These are phyloP conservation scores for Pythium apleroticum DNA, from an alignment of 352 stramenopile genomes.

Conservation along the genomic window DNA sequence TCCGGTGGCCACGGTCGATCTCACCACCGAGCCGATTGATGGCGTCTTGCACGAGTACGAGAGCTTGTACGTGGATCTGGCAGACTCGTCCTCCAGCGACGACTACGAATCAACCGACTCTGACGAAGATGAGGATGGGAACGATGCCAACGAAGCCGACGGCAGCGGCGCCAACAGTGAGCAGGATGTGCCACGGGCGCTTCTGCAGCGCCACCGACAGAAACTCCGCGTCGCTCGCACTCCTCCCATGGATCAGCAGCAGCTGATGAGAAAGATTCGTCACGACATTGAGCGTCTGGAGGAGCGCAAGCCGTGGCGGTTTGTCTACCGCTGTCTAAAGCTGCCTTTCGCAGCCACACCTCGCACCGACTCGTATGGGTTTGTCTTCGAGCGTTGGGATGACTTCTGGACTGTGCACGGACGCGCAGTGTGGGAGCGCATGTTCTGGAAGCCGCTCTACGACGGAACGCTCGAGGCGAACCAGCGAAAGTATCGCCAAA, in stretches of 20 bases:
- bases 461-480: conserved; percentile 27
- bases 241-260: neutral
- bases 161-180: neutral
- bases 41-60: conserved; percentile 18
- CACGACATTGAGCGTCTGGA: conserved; percentile 23
- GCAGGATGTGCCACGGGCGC: neutral
- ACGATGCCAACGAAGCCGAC: conserved; percentile 1
- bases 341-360: conserved; percentile 36
- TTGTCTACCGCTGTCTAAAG: conserved; percentile 43
- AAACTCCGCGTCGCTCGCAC: neutral
- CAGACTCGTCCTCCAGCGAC: conserved; percentile 16
- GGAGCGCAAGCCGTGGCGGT: conserved; percentile 40
- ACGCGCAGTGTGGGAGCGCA: conserved; percentile 48
- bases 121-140: neutral
- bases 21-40: neutral
- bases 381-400: conserved; percentile 55
- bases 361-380: conserved; percentile 33
- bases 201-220: neutral
- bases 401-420: conserved; percentile 43
- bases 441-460: conserved; percentile 42
- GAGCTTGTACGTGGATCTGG: conserved; percentile 13
- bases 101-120: conserved; percentile 20
- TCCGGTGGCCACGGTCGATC: neutral
- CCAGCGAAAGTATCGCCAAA: conserved; percentile 36
- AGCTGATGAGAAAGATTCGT: conserved; percentile 2